Evolutionary conservation across 2,329 filamentous ascomycete genomes (phyloP).

Genomic region (Pezicula rhizophila): DNA sequence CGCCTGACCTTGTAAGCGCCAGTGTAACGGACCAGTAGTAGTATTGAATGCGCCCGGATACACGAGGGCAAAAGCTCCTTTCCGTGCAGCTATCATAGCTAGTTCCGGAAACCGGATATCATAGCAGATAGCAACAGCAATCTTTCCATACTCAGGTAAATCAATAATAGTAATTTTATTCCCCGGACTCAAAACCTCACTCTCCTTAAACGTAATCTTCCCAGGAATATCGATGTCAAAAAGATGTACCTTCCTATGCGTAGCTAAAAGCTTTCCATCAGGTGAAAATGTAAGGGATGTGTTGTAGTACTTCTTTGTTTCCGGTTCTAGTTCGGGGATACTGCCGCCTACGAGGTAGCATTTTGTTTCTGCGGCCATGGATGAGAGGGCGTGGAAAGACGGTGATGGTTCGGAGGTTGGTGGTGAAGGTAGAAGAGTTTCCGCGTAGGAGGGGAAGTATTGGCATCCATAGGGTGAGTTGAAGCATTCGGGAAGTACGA

Average conservation of each 20-base stretch:
- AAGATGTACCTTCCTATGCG: slow-evolving; percentile 88
- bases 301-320: slow-evolving; percentile 74
- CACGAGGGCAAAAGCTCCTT: slow-evolving; percentile 78
- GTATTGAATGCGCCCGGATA: slow-evolving; percentile 98
- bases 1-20: slow-evolving; percentile 75
- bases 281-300: slow-evolving; percentile 81
- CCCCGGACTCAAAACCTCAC: slow-evolving; percentile 79
- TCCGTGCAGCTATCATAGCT: slow-evolving; percentile 79
- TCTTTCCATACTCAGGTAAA: slow-evolving; percentile 78
- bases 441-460: slow-evolving; percentile 88
- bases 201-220: slow-evolving; percentile 87
- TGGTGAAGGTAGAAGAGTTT: slow-evolving; percentile 74
- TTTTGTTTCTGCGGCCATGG: slow-evolving; percentile 71
- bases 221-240: slow-evolving; percentile 98
- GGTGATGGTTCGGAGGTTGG: slow-evolving; percentile 66
- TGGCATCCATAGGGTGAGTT: slow-evolving; percentile 93
- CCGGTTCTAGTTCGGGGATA: slow-evolving; percentile 73
- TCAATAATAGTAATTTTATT: slow-evolving; percentile 82
- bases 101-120: slow-evolving; percentile 95
- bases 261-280: slow-evolving; percentile 70
- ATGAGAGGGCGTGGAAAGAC: slow-evolving; percentile 76
- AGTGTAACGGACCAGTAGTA: slow-evolving; percentile 88
- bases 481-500: slow-evolving; percentile 97
- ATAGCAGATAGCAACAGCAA: slow-evolving; percentile 93
- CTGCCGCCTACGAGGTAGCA: slow-evolving; percentile 86